Evolutionary conservation across 1,284 basidiomycete species (phyloP), one percentile per base, ranked within the genome.

Genomic region (Ganoderma leucocontextum): DNA sequence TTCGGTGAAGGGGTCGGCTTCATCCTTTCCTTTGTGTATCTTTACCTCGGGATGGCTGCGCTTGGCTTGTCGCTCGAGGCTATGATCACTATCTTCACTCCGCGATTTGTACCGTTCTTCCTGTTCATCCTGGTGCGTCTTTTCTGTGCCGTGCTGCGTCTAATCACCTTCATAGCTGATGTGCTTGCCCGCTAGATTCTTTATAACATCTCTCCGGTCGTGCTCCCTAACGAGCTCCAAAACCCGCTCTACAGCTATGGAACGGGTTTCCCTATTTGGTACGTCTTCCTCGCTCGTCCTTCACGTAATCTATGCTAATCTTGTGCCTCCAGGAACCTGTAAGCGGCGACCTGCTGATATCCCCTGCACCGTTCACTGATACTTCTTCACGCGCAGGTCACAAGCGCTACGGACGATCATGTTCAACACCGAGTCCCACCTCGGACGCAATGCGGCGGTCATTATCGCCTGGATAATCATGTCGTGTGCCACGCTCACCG

Each of bases 211-310:
- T 81, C 83, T 1, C 81, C 82, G 44, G 82, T 77, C 3, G 74
- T 79, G 0, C 70, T 85, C 0, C 86, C 85, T 1, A 78, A 81
- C 61, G 84, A 85, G 66, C 79, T 87, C 6, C 83, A 84, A 69
- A 80, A 80, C 9, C 60, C 72, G 69, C 82, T 87, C 69, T 87
- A 80, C 75, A 71, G 77, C 36, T 81, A 80, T 57, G 79, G 80
- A 0, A 69, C 77, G 17, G 85, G 82, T 0, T 83, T 86, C 75
- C 85, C 85, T 0, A 82, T 86, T 72, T 83, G 80, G 79, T 82
- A 80, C 72, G 76, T 79, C 63, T 36, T n/a, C 35, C 1, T 10
- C 35, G 6, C 60, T 19, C 44, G 29, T 12, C 9, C 8, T n/a
- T 29, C 8, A 9, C 10, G 7, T 7, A 25, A 10, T 22, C 6